Evolutionary conservation across 2,329 filamentous ascomycete species (phyloP), one percentile per base, ranked within the genome.

Genomic region (Ophiostoma quercus): DNA sequence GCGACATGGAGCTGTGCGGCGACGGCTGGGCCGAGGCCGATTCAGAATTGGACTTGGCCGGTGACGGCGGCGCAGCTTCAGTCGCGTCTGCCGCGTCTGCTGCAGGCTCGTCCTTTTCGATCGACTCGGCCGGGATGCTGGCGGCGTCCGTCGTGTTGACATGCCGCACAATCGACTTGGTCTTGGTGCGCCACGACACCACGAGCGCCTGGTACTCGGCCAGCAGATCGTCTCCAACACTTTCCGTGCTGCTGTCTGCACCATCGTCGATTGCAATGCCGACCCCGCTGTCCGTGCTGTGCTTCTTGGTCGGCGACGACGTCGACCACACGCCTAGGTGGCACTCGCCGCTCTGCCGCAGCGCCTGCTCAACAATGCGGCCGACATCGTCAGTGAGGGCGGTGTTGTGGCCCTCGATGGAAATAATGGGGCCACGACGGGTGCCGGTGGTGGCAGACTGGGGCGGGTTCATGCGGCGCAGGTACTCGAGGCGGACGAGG

Each of bases 401-500:
- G 7, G 77, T 73, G 70, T 89, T 85, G 22, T 90, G 84, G 0
- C 94, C 94, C 78, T 98, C 94, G 37, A 98, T 82, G 0, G 92
- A 90, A 72, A 98, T 89, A 51, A 97, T 85, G 0, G 91, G 87
- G 0, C 94, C 94, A n/a, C 93, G 86, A 7, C 82, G 81, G 3
- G 78, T 77, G 5, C 77, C 75, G 9, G 41, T 19, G 1, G n/a
- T 39, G 0, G 80, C 75, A 19, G 80, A 74, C 6, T 80, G 79
- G 0, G 91, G 88, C 32, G 90, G 91, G 65, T 90, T 90, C 73
- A 97, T 92, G 72, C 88, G 88, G 19, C 87, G 84, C 43, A 98
- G 82, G 1, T 94, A 84, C 67, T 88, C 87, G 74, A 97, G 86
- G 78, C 96, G 97, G 73, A 88, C 88, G 63, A 88, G 79, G 75